A percentile compares a stretch with the other conserved stretches of the same genome.
phyloP scores from a whole-genome alignment of 768 basidiomycete species.

The Amanita phalloides region DNA sequence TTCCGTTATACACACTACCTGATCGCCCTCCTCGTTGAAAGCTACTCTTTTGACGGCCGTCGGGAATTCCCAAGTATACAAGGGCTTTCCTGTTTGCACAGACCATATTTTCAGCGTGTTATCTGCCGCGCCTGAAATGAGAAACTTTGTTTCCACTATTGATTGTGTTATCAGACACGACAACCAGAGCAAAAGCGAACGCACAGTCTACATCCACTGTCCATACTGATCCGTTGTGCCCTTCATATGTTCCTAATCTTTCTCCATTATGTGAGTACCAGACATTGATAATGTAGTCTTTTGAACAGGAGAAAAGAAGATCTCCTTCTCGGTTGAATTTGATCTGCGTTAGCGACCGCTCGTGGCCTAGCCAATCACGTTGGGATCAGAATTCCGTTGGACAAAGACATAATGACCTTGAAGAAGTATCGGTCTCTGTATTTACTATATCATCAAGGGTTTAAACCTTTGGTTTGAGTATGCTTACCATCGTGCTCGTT shows the following conservation, averaged over 20 bases:
- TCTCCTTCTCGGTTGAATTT: constrained; percentile 97
- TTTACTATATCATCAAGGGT: background rate
- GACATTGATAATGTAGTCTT: constrained; percentile 91
- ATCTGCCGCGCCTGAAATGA: constrained; percentile 91
- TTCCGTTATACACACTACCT: constrained; percentile 90
- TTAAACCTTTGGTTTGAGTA: background rate
- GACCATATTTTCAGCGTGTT: constrained; percentile 89
- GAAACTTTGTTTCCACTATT: constrained; percentile 68
- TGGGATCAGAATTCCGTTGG: background rate
- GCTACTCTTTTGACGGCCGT: constrained; percentile 95
- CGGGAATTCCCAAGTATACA: constrained; percentile 95
- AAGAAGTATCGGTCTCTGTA: constrained; percentile 62
- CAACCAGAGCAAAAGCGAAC: constrained; percentile 18
- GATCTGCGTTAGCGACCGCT: constrained; percentile 95
- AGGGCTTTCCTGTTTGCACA: constrained; percentile 81
- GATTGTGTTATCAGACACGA: background rate
- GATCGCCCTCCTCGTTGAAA: constrained; percentile 78
- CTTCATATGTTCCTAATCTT: constrained; percentile 91
- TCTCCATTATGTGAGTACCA: constrained; percentile 99
- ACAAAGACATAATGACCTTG: constrained; percentile 36
- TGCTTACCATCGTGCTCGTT: constrained; percentile 23
- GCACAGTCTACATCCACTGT: constrained; percentile 92
- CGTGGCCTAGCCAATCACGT: constrained; percentile 58
- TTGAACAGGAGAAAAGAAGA: constrained; percentile 89
- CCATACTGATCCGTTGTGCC: constrained; percentile 96